A percentile compares a stretch with the other conserved stretches of the same genome.
These are phyloP conservation scores for Ogataea pignaliae DNA, from an alignment of 805 yeast genomes.

Conservation along the genomic window DNA sequence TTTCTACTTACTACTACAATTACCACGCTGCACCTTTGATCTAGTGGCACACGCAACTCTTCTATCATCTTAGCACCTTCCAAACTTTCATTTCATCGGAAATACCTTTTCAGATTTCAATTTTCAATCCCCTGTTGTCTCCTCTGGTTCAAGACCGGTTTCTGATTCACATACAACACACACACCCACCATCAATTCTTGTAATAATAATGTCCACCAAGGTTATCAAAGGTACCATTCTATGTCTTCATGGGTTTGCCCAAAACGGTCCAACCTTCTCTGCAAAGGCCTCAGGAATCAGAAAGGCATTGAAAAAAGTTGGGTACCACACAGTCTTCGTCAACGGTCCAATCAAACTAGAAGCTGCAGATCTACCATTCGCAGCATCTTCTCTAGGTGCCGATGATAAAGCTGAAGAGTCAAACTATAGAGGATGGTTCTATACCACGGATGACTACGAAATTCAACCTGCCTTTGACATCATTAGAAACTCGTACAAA, in stretches of 20 bases:
- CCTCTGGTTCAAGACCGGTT: too few species aligned
- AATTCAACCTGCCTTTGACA: slow-evolving; percentile 40
- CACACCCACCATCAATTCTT: too few species aligned
- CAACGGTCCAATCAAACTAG: slow-evolving; percentile 69
- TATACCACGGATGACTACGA: slow-evolving; percentile 37
- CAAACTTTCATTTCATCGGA: too few species aligned
- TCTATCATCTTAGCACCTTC: too few species aligned
- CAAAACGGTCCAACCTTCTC: slow-evolving; percentile 83
- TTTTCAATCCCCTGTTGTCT: too few species aligned
- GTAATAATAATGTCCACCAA: slow-evolving; percentile 23
- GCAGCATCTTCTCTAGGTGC: slow-evolving; percentile 42
- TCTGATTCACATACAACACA: too few species aligned
- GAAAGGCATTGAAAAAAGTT: slow-evolving; percentile 63
- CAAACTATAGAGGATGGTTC: slow-evolving; percentile 67
- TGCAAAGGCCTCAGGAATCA: slow-evolving; percentile 82
- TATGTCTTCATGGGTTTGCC: slow-evolving; percentile 90
- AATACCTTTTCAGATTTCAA: too few species aligned
- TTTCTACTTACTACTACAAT: too few species aligned
- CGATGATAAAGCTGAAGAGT: slow-evolving; percentile 36
- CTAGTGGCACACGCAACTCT: too few species aligned
- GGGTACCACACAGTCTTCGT: slow-evolving; percentile 71
- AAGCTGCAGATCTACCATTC: slow-evolving; percentile 71
- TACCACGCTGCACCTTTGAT: too few species aligned
- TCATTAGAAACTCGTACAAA: slow-evolving; percentile 44
- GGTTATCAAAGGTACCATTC: slow-evolving; percentile 42